phyloP scores from a whole-genome alignment of 2,329 filamentous ascomycete genomes.

The Fusarium setosum region DNA sequence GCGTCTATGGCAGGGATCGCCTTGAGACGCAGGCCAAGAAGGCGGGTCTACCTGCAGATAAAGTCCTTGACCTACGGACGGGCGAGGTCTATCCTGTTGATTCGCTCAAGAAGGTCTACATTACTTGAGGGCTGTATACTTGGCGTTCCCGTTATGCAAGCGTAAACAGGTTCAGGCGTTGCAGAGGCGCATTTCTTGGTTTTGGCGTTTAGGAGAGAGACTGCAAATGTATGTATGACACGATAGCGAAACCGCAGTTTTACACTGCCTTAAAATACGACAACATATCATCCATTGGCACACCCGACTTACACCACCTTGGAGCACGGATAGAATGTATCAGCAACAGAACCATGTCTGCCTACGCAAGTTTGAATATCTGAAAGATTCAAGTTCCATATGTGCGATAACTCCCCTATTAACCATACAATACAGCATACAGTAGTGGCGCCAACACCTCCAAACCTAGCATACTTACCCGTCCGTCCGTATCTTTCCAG shows the following conservation, averaged over 20 bases:
- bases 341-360: neutral
- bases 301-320: neutral
- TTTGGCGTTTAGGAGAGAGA: neutral
- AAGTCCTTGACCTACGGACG: constrained; percentile 83
- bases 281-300: neutral
- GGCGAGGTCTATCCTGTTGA: constrained; percentile 72
- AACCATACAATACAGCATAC: constrained; percentile 41
- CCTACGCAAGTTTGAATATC: neutral
- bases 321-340: no score
- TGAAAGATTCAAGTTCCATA: constrained; percentile 27
- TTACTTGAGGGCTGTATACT: constrained; percentile 67
- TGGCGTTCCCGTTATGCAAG: neutral
- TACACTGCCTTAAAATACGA: neutral
- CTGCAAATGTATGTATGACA: neutral
- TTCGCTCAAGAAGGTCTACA: constrained; percentile 87
- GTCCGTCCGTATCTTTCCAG: constrained; percentile 18
- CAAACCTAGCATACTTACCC: constrained; percentile 8
- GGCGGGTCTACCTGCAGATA: constrained; percentile 73
- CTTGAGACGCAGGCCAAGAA: constrained; percentile 84
- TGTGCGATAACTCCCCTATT: constrained; percentile 32
- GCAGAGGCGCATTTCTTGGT: neutral
- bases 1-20: constrained; percentile 82
- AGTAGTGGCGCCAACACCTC: constrained; percentile 36
- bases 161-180: constrained; percentile 6
- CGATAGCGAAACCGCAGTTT: neutral